Conservation (phyloP, 495 filamentous ascomycete genomes). For the Aspergillus bertholletiae region DNA sequence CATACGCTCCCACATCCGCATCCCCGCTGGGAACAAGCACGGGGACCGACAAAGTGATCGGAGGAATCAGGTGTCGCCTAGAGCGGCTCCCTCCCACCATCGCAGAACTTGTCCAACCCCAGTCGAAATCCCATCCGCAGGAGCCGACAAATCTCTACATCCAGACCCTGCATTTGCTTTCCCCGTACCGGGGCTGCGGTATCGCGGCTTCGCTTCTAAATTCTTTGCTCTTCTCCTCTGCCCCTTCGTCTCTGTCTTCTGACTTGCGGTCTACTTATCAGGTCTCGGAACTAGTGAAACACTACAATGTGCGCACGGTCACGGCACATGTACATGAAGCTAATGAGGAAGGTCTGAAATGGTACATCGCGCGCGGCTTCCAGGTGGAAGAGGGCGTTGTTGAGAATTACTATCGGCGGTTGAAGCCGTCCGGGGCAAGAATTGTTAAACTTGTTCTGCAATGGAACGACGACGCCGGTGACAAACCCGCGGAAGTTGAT, state of each 20-base stretch:
- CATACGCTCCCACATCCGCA: not conserved
- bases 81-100: slow-evolving; percentile 44
- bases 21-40: slow-evolving; percentile 12
- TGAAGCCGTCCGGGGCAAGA: slow-evolving; percentile 77
- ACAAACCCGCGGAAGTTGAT: not conserved
- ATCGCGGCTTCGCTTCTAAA: slow-evolving; percentile 72
- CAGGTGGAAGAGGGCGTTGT: slow-evolving; percentile 51
- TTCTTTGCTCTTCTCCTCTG: slow-evolving; percentile 48
- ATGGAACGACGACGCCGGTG: slow-evolving; percentile 19
- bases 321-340: slow-evolving; percentile 95
- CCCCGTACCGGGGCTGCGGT: slow-evolving; percentile 75
- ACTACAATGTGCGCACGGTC: slow-evolving; percentile 50
- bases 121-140: slow-evolving; percentile 27
- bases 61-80: slow-evolving; percentile 78
- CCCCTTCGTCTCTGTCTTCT: slow-evolving; percentile 25
- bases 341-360: slow-evolving; percentile 79
- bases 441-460: slow-evolving; percentile 57
- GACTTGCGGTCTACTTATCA: slow-evolving; percentile 14
- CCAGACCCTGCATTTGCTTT: slow-evolving; percentile 76
- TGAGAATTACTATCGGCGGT: slow-evolving; percentile 77
- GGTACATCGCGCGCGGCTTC: slow-evolving; percentile 87
- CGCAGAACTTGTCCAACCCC: slow-evolving; percentile 11
- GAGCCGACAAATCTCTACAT: slow-evolving; percentile 67
- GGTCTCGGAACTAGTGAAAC: slow-evolving; percentile 47
- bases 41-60: slow-evolving; percentile 61